Conservation (phyloP, 768 basidiomycete genomes). For the Suillus tomentosus region DNA sequence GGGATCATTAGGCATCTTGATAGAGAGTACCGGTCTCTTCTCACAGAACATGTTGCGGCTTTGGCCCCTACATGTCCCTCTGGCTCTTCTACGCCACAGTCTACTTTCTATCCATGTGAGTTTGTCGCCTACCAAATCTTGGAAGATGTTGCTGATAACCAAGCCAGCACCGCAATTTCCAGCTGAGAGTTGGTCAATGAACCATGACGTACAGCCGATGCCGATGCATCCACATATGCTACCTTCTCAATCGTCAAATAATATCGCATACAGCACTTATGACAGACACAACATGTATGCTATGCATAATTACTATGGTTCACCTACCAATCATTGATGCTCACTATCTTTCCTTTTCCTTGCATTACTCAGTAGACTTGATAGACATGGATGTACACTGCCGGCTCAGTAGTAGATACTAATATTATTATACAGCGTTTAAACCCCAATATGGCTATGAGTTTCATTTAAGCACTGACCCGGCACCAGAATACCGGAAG, state of each 20-base stretch:
- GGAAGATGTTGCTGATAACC: not conserved
- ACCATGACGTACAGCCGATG: not conserved
- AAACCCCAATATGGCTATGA: no score
- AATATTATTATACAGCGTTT: no score
- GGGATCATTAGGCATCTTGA: not conserved
- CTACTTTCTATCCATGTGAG: not conserved
- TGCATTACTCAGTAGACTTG: not conserved
- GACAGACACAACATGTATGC: not conserved
- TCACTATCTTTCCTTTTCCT: not conserved
- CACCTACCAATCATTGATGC: not conserved
- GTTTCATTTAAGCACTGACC: no score
- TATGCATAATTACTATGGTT: not conserved
- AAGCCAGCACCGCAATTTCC: not conserved
- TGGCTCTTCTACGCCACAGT: not conserved
- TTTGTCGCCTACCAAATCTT: not conserved
- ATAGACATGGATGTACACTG: not conserved
- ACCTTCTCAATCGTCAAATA: not conserved
- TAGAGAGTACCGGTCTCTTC: not conserved
- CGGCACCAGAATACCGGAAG: not conserved
- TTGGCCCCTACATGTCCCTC: not conserved
- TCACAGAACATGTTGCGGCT: not conserved
- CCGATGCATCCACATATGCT: not conserved
- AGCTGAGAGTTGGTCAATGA: not conserved
- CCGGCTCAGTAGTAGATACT: not conserved
- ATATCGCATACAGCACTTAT: not conserved